Conservation (phyloP, 2,329 filamentous ascomycete genomes). For the Clonostachys sp. region DNA sequence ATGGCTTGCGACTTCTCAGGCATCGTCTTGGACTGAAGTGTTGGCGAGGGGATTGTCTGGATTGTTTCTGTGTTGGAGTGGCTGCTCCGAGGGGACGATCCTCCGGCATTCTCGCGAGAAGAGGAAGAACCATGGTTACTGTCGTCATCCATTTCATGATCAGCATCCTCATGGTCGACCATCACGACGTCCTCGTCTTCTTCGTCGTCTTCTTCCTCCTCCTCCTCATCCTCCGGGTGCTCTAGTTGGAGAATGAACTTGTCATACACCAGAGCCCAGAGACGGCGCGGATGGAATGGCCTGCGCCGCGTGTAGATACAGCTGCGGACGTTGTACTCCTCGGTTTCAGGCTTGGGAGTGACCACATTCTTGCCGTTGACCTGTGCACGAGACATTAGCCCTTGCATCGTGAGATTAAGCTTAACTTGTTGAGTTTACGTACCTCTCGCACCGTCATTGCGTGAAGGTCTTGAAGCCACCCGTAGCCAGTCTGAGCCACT, state of each 20-base stretch:
- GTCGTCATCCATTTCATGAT: slow-evolving; percentile 7
- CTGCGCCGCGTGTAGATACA: slow-evolving; percentile 62
- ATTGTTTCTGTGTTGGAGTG: slow-evolving; percentile 13
- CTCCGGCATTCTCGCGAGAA: neutral
- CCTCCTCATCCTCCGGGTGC: slow-evolving; percentile 25
- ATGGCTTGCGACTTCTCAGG: slow-evolving; percentile 9
- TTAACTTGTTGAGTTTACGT: neutral
- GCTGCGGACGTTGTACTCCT: slow-evolving; percentile 69
- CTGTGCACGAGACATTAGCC: slow-evolving; percentile 8
- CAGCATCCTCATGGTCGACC: slow-evolving; percentile 2
- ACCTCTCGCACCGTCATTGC: slow-evolving; percentile 61
- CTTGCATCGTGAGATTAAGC: neutral
- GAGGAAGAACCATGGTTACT: slow-evolving; percentile 4
- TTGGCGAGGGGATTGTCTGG: slow-evolving; percentile 9
- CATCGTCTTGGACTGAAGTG: slow-evolving; percentile 1
- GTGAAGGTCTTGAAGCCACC: slow-evolving; percentile 67
- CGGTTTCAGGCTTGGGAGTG: slow-evolving; percentile 65
- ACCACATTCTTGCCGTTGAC: slow-evolving; percentile 45
- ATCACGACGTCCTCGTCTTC: slow-evolving; percentile 1
- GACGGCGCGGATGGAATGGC: slow-evolving; percentile 44
- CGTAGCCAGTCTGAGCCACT: slow-evolving; percentile 58
- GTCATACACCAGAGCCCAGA: slow-evolving; percentile 39
- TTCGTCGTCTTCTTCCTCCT: slow-evolving; percentile 25
- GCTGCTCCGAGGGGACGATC: slow-evolving; percentile 12
- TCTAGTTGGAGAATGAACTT: slow-evolving; percentile 47